Conservation (phyloP, 176 grass and related monocot genomes). For the Neostapfia colusana region DNA sequence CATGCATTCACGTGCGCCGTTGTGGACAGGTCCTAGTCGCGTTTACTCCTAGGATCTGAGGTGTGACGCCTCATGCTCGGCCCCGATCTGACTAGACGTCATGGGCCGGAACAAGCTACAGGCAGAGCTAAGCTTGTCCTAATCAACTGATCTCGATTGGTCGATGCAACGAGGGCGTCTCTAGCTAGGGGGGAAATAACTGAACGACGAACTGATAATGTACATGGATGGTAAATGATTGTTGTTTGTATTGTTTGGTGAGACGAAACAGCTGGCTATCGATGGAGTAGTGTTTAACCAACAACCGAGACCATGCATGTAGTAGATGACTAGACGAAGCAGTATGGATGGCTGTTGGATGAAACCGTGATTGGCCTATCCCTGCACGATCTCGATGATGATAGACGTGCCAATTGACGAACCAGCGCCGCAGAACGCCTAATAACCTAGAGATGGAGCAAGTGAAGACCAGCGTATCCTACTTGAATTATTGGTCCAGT, state of each 20-base stretch:
- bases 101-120: neutral
- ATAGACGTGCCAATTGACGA: neutral
- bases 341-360: constrained; percentile 3
- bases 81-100: constrained; percentile 12
- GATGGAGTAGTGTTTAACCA: neutral
- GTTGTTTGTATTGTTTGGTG: neutral
- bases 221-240: neutral
- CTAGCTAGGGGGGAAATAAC: neutral
- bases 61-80: constrained; percentile 8
- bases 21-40: constrained; percentile 17
- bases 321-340: constrained; percentile 1
- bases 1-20: neutral
- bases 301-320: neutral
- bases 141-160: neutral
- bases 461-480: neutral
- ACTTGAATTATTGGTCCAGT: constrained; percentile 7
- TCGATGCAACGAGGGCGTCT: neutral
- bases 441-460: neutral
- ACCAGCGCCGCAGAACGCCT: neutral
- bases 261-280: neutral
- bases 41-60: constrained; percentile 12
- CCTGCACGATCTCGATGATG: neutral
- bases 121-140: neutral
- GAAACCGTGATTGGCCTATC: constrained; percentile 21
- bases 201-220: neutral